Percentiles rank a stretch among this genome's conserved stretches.
phyloP scores from a whole-genome alignment of 2,329 filamentous ascomycete species.

The Xenoacremonium recifei region DNA sequence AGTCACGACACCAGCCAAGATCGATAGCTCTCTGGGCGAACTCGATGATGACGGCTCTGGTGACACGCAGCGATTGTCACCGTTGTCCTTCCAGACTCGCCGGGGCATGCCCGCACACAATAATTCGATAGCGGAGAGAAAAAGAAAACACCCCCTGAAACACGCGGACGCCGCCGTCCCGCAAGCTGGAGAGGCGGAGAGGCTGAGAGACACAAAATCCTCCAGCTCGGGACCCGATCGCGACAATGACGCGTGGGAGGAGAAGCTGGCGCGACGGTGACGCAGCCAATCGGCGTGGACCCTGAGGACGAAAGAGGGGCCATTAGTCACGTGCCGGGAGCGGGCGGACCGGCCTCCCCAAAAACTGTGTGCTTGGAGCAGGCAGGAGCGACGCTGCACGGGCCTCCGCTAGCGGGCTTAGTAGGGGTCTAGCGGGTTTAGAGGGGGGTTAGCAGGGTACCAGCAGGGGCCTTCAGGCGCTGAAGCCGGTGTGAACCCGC shows the following conservation, averaged over 20 bases:
- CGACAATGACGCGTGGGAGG: slow-evolving; percentile 25
- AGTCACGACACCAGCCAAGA: too few relatives aligned
- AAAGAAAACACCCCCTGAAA: background rate
- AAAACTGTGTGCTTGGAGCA: too few relatives aligned
- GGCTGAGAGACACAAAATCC: slow-evolving; percentile 5
- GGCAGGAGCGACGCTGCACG: slow-evolving; percentile 1
- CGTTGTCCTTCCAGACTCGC: too few relatives aligned
- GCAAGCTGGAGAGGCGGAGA: background rate
- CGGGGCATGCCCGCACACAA: too few relatives aligned
- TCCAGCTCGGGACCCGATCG: slow-evolving; percentile 9
- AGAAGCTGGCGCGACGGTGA: slow-evolving; percentile 13
- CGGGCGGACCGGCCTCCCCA: background rate
- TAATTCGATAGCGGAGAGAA: too few relatives aligned
- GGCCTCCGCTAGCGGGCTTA: background rate
- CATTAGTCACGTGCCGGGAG: background rate
- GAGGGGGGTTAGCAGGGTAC: background rate
- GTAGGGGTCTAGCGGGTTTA: background rate
- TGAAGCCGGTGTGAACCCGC: too few relatives aligned
- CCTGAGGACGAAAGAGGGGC: slow-evolving; percentile 14
- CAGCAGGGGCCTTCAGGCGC: background rate
- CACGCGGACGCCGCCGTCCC: background rate
- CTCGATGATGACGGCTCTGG: too few relatives aligned
- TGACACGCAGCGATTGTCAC: too few relatives aligned
- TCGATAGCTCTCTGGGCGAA: too few relatives aligned
- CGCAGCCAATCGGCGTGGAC: slow-evolving; percentile 18